Conservation (phyloP, 176 grass and related monocot species). For the Oropetium thomaeum region DNA sequence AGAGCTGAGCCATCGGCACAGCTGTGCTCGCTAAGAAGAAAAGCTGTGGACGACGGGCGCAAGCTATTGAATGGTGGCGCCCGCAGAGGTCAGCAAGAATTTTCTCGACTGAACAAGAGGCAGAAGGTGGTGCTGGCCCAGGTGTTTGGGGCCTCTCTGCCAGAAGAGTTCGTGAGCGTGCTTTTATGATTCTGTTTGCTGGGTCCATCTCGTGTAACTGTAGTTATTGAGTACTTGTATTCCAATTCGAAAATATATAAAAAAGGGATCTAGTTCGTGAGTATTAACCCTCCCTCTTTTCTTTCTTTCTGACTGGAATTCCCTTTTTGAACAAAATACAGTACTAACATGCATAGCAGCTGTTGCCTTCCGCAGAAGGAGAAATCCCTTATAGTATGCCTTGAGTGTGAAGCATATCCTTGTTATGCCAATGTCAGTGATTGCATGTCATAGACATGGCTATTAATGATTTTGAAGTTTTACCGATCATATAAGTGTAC, state of each 20-base stretch:
- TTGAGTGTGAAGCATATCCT: too few relatives aligned
- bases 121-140: slow-evolving; percentile 59
- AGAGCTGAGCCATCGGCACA: slow-evolving; percentile 41
- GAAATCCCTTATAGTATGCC: too few relatives aligned
- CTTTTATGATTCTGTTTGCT: slow-evolving; percentile 14
- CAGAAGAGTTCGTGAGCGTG: slow-evolving; percentile 45
- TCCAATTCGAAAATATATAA: too few relatives aligned
- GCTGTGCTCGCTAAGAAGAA: slow-evolving; percentile 69
- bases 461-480: too few relatives aligned
- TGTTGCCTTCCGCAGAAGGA: background rate
- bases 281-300: too few relatives aligned
- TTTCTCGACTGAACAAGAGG: slow-evolving; percentile 56
- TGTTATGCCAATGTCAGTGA: too few relatives aligned
- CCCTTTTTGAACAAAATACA: too few relatives aligned
- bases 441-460: too few relatives aligned
- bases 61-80: slow-evolving; percentile 39
- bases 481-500: too few relatives aligned
- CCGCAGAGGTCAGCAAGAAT: slow-evolving; percentile 19
- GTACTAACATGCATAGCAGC: background rate
- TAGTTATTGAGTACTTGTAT: background rate
- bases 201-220: background rate
- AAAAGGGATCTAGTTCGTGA: too few relatives aligned
- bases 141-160: slow-evolving; percentile 74
- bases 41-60: slow-evolving; percentile 59
- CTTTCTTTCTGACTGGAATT: too few relatives aligned